Evolutionary conservation across 2,329 filamentous ascomycete species (phyloP).

Genomic region (Furcasterigmium sp.): DNA sequence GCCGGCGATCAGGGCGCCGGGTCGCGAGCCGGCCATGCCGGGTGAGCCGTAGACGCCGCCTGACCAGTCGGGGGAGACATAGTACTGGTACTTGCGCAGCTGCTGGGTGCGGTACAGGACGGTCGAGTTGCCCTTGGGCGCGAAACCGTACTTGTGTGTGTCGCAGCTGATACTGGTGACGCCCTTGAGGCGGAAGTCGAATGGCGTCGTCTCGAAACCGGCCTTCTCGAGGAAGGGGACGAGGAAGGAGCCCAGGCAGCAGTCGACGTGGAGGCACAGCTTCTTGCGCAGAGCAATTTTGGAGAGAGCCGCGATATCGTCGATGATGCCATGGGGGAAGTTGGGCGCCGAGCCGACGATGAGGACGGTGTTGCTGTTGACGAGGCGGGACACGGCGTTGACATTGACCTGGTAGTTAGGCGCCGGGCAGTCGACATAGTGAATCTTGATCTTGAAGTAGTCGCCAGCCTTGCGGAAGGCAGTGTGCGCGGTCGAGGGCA

Average conservation of each 20-base stretch:
- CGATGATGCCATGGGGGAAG: conserved; percentile 97
- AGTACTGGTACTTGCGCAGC: conserved; percentile 89
- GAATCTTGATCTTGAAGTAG: conserved; percentile 96
- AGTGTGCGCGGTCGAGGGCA: conserved; percentile 90
- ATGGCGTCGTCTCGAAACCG: conserved; percentile 83
- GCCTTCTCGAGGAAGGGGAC: conserved; percentile 87
- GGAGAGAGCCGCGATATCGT: conserved; percentile 84
- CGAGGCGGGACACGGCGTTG: conserved; percentile 69
- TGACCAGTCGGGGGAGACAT: conserved; percentile 89
- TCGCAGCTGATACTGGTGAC: conserved; percentile 96
- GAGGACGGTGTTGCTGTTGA: conserved; percentile 91
- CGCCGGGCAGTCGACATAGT: conserved; percentile 81
- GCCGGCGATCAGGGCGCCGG: conserved; percentile 88
- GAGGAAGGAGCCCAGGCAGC: conserved; percentile 93
- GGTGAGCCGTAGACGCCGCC: conserved; percentile 95
- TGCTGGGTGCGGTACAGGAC: conserved; percentile 79
- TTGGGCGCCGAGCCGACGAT: conserved; percentile 94
- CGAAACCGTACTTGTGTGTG: conserved; percentile 98
- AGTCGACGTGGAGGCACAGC: conserved; percentile 91
- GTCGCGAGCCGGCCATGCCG: conserved; percentile 83
- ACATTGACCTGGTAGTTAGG: conserved; percentile 82
- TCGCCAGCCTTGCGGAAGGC: conserved; percentile 92
- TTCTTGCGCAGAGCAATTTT: conserved; percentile 74
- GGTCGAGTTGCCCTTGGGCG: conserved; percentile 94
- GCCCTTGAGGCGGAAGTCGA: conserved; percentile 91